Evolutionary conservation across 2,329 filamentous ascomycete species (phyloP), one percentile per base, ranked within the genome.

Genomic region (Tolypocladium pustulatum): DNA sequence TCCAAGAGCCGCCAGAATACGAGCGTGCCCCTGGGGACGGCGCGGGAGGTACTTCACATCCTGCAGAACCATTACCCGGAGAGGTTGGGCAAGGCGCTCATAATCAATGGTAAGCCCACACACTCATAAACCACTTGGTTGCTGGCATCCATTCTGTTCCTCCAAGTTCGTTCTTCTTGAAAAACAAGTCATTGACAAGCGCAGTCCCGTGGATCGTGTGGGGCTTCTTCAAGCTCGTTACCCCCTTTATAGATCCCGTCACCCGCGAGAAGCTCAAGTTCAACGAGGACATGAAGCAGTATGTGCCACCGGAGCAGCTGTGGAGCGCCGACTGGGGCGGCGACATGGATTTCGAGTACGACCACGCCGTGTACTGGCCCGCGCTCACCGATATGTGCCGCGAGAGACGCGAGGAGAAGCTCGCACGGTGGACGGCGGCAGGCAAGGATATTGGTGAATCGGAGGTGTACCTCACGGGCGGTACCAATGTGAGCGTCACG

Each of bases 1-100:
- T 87, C 86, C 64, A 89, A 88, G 71, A 84, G 81, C 60, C 85
- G 90, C 58, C 84, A 87, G 66, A 90, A 91, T 68, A 86, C 83
- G 20, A 78, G 81, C 34, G 91, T 93, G 10, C 85, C 85, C 12
- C 78, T 97, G 59, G 82, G 82, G 36, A 87, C 89, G 69, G 90
- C 89, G 7, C 85, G 89, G 65, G 87, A 95, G 76, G 89, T 92
- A n/a, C 76, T 99, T 66, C 81, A 87, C 71, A 96, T 99, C 65
- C 79, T 99, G 61, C 94, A 99, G 76, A 92, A 88, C 64, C 92
- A 99, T 75, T 97, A 97, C 71, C 94, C 94, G 0, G 94, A 99
- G 77, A 80, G 94, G 58, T 78, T 99, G 37, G 94, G 94, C 54
- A 85, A 88, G 66, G 92, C 93, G 4, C 80, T 97, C 66, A 90